Conservation (phyloP, 2,329 filamentous ascomycete species). For the Fusarium equiseti region DNA sequence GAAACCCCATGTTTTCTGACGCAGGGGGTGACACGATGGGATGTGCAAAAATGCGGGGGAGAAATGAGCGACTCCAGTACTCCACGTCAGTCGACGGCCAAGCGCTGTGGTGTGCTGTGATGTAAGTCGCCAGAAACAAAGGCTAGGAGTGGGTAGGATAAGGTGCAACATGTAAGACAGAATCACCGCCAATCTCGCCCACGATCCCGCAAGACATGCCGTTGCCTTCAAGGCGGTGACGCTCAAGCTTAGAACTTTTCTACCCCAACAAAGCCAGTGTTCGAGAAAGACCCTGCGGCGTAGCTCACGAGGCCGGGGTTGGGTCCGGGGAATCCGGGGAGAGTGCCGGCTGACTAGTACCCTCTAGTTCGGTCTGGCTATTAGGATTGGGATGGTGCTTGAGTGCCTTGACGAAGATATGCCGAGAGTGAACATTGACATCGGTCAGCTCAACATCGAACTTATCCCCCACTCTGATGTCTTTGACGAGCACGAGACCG, state of each 20-base stretch:
- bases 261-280: conserved; percentile 29
- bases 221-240: conserved; percentile 32
- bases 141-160: background rate
- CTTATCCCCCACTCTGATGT: conserved; percentile 63
- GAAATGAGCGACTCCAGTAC: conserved; percentile 27
- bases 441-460: conserved; percentile 68
- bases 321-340: conserved; percentile 30
- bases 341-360: conserved; percentile 25
- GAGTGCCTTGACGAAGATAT: conserved; percentile 61
- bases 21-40: conserved; percentile 32
- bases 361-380: background rate
- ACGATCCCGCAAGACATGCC: conserved; percentile 25
- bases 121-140: conserved; percentile 17
- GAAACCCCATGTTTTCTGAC: conserved; percentile 31
- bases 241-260: conserved; percentile 20
- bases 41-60: conserved; percentile 38
- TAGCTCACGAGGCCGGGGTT: conserved; percentile 35
- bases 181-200: conserved; percentile 22
- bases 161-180: conserved; percentile 17
- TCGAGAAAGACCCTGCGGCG: conserved; percentile 22
- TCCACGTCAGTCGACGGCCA: conserved; percentile 24
- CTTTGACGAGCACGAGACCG: conserved; percentile 53
- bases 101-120: conserved; percentile 6
- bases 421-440: conserved; percentile 62
- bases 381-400: conserved; percentile 33